Conservation (phyloP, 495 filamentous ascomycete species). For the Lasiosphaeria ovina region DNA sequence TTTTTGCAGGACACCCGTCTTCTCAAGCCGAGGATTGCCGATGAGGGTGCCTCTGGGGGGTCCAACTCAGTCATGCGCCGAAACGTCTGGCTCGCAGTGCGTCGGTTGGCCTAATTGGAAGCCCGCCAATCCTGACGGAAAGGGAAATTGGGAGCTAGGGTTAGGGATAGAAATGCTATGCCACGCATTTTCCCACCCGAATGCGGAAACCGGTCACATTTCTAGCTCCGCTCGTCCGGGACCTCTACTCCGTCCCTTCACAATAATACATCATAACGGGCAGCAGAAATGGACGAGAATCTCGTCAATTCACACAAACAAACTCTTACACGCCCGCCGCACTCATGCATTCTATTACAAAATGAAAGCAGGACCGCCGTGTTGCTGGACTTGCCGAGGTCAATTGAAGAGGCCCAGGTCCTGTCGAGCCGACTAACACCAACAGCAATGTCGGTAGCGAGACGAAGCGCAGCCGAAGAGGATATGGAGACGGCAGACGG, state of each 20-base stretch:
- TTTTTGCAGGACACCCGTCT: not conserved
- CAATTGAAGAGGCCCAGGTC: constrained; percentile 46
- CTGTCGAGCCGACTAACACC: constrained; percentile 25
- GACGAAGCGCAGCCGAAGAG: constrained; percentile 14
- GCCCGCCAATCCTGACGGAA: no score
- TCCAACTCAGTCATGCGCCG: not conserved
- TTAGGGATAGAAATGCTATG: no score
- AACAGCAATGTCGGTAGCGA: not conserved
- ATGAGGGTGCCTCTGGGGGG: constrained; percentile 11
- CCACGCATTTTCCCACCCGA: no score
- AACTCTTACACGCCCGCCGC: not conserved
- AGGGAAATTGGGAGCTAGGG: not conserved
- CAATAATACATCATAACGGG: no score
- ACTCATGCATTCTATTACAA: constrained; percentile 41
- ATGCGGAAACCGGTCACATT: no score
- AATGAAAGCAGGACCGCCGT: constrained; percentile 34
- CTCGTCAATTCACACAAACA: no score
- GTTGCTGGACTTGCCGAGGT: constrained; percentile 45
- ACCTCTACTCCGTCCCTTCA: no score
- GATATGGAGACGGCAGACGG: no score
- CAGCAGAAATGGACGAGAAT: no score
- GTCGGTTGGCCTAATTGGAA: not conserved
- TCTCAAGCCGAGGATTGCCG: constrained; percentile 40
- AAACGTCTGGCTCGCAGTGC: no score
- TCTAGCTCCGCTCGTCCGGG: no score